Evolutionary conservation across 2,329 filamentous ascomycete genomes (phyloP), one percentile per base, ranked within the genome.

Genomic region (Fusarium devonianum): DNA sequence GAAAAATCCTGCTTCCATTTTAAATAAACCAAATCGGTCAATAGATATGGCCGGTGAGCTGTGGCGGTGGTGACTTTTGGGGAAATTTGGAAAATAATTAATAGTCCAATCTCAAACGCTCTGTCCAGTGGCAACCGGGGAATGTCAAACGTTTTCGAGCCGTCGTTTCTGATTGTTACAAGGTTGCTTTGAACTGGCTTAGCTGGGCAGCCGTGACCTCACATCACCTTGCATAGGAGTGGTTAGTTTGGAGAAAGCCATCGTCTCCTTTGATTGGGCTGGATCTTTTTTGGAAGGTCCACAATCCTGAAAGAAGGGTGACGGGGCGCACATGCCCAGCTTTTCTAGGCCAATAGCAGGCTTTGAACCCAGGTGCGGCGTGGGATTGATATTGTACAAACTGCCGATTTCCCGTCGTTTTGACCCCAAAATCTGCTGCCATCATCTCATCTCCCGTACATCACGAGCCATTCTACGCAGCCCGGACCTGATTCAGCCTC

Each of bases 361-460:
- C 51, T 30, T 34, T 47, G 43, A 26, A 53, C 22, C 36, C 42
- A 59, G 46, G 41, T 57, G 46, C 42, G 39, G 56, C 53, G 37
- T 54, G 39, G 19, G 33, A 26, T 39, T 49, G 12, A 47, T 33
- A 51, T 48, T 39, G 28, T 47, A 43, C 32, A 48, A 62, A 62
- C 50, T 58, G 43, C 46, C 46, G 43, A 55, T 45, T 46, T 52
- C 34, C 42, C 38, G 16, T 32, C 18, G 18, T 51, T 38, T 37
- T 26, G 46, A 34, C 39, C 30, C 40, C 28, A 45, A 38, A 16
- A 38, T 40, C 47, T 45, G 40, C 47, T 50, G 28, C 30, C 28
- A 45, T 50, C 44, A 55, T 57, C 47, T 60, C 56, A 57, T 57
- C 46, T 59, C 44, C 36, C 26, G 22, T 49, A 43, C 37, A 42